Evolutionary conservation across 2,329 filamentous ascomycete species (phyloP), one percentile per base, ranked within the genome.

Genomic region (Talaromyces islandicus): DNA sequence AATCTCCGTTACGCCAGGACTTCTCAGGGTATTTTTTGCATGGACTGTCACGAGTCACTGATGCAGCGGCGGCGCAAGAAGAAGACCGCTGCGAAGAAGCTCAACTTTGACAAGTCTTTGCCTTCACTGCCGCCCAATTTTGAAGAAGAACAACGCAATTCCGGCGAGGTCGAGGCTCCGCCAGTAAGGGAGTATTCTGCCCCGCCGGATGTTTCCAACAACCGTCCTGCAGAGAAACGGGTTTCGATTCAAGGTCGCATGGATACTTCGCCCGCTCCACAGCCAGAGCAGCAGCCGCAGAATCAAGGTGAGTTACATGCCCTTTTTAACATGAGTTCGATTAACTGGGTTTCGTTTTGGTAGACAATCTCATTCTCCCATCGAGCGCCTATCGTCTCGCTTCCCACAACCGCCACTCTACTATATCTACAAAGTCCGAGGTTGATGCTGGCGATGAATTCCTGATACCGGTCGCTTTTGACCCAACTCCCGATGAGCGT

Each of bases 21-120:
- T 1, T 97, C 93, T 7, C 94, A 97, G 76, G 94, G 94, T 62
- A 99, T 99, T 68, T 97, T 99, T 73, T 99, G 94, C 79, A 99
- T 99, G 94, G 92, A 88, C 70, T 99, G 94, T 73, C 94, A 99
- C 72, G 94, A 99, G 76, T 94, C 91, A 29, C 78, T 99, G 57
- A 97, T 97, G 92, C 91, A 93, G 55, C 84, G 93, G 64, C 85
- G 93, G 65, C 85, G 91, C 70, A 97, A 97, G 78, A 69, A 85
- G 91, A 70, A 86, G 88, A 71, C 87, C 57, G 61, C 72, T 65
- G 63, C 68, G 30, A 68, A 70, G 62, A 73, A 68, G 56, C 66
- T 69, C 66, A 62, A 63, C 11, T 85, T 87, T 43, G 93, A 99
- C 73, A 97, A 97, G 74, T 96, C 92, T 7, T 80, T 99, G 38